phyloP scores from a whole-genome alignment of 1,284 basidiomycete genomes.

The Phlebopus sp. region DNA sequence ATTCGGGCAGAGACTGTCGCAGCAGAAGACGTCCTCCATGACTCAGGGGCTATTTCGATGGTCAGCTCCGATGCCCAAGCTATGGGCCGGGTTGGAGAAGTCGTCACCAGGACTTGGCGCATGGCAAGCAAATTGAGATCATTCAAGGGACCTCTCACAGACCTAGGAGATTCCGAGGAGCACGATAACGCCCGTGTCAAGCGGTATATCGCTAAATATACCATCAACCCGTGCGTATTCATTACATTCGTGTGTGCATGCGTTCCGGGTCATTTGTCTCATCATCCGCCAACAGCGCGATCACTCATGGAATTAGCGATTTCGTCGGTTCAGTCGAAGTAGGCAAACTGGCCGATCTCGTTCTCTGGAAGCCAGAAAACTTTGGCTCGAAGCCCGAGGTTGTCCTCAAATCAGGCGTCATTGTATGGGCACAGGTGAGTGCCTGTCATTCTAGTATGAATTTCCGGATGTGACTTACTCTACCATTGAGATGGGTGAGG shows the following conservation, averaged over 20 bases:
- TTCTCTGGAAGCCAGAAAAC: conserved; percentile 90
- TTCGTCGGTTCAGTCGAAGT: conserved; percentile 82
- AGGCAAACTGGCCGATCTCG: conserved; percentile 89
- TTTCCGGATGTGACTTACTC: background rate
- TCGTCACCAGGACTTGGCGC: conserved; percentile 91
- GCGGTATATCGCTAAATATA: conserved; percentile 95
- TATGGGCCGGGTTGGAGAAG: conserved; percentile 98
- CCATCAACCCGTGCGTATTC: conserved; percentile 87
- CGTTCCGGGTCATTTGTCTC: background rate
- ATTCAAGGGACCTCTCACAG: conserved; percentile 65
- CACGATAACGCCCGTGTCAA: conserved; percentile 96
- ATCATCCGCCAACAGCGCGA: conserved; percentile 56
- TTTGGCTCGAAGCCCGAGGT: conserved; percentile 93
- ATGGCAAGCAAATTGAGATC: conserved; percentile 95
- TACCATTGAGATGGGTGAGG: conserved; percentile 77
- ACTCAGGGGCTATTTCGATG: conserved; percentile 93
- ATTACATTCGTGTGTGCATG: background rate
- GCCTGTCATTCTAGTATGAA: conserved; percentile 6
- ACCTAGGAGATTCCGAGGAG: conserved; percentile 61
- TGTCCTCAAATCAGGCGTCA: conserved; percentile 93
- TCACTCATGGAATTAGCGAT: conserved; percentile 91
- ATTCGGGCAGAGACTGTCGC: conserved; percentile 97
- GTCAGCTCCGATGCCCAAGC: conserved; percentile 96
- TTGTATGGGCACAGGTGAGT: conserved; percentile 81
- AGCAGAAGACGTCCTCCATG: conserved; percentile 96